These are phyloP conservation scores for Lanmaoa pseudosensibilis DNA, from an alignment of 768 basidiomycete genomes.

Conservation along the genomic window DNA sequence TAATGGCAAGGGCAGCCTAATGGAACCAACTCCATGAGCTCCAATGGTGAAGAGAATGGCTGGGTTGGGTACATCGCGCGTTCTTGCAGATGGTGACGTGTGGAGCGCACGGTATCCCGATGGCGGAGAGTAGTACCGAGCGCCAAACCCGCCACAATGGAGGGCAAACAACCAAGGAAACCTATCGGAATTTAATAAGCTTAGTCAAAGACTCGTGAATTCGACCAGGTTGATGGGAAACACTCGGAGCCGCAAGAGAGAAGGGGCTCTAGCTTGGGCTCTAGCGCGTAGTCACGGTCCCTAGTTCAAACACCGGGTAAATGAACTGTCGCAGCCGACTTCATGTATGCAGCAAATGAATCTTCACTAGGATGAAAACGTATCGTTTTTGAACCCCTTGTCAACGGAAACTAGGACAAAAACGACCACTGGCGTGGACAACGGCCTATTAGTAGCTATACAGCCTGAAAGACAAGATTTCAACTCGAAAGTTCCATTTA, in stretches of 20 bases:
- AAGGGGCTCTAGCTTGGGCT: background rate
- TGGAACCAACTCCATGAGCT: background rate
- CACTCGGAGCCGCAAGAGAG: background rate
- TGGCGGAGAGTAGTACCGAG: background rate
- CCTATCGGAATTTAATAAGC: background rate
- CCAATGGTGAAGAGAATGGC: constrained; percentile 4
- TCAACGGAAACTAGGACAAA: background rate
- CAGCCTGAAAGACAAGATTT: background rate
- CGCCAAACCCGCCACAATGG: constrained; percentile 8
- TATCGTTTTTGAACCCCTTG: background rate
- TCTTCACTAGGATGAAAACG: background rate
- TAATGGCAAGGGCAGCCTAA: background rate
- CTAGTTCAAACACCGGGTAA: background rate
- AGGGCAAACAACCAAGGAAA: background rate
- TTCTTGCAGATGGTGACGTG: background rate
- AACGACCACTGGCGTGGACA: background rate
- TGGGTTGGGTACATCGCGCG: background rate
- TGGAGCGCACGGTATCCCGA: background rate
- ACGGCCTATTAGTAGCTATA: background rate
- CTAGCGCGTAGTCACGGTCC: background rate
- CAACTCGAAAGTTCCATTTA: background rate
- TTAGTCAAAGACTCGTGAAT: background rate
- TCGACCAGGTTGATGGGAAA: background rate
- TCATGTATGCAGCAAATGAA: background rate
- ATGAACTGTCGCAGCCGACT: background rate